Evolutionary conservation across 305 asterid genomes (phyloP).

Genomic region (Solanum aculeatissimum): DNA sequence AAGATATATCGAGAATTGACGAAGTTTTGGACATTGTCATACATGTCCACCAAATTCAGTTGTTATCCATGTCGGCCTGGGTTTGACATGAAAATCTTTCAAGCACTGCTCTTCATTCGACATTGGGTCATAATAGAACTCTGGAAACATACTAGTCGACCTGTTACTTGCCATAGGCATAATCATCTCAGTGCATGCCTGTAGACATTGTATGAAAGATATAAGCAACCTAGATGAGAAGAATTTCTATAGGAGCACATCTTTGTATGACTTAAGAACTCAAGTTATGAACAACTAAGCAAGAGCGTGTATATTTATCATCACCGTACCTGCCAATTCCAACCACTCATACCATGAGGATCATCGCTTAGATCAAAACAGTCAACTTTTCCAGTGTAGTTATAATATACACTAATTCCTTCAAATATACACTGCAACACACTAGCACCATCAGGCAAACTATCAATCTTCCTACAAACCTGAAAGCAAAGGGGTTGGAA

Average conservation of each 20-base stretch:
- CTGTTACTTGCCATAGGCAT: conserved; percentile 69
- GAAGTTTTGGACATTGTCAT: conserved; percentile 5
- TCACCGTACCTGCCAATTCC: conserved; percentile 84
- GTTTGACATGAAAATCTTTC: conserved; percentile 52
- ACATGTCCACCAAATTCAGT: conserved; percentile 92
- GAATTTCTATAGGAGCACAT: neutral
- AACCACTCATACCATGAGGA: conserved; percentile 88
- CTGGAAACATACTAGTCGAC: conserved; percentile 67
- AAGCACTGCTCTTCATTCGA: conserved; percentile 42
- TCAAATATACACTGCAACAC: conserved; percentile 57
- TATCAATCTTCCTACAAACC: conserved; percentile 80
- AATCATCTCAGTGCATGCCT: conserved; percentile 97
- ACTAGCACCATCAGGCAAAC: conserved; percentile 37
- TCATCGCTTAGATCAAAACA: conserved; percentile 79
- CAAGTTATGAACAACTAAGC: neutral
- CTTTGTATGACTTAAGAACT: neutral
- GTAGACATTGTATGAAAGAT: neutral
- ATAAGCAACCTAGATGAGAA: neutral
- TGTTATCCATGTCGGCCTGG: conserved; percentile 86
- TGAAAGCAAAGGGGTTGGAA: conserved; percentile 12
- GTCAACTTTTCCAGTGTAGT: conserved; percentile 54
- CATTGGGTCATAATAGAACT: conserved; percentile 35
- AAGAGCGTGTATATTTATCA: neutral
- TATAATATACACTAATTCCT: conserved; percentile 77
- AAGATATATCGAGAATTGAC: neutral